Base-by-base conservation (phyloP, 202 grass and related monocot species). In the Musa balbisiana region DNA sequence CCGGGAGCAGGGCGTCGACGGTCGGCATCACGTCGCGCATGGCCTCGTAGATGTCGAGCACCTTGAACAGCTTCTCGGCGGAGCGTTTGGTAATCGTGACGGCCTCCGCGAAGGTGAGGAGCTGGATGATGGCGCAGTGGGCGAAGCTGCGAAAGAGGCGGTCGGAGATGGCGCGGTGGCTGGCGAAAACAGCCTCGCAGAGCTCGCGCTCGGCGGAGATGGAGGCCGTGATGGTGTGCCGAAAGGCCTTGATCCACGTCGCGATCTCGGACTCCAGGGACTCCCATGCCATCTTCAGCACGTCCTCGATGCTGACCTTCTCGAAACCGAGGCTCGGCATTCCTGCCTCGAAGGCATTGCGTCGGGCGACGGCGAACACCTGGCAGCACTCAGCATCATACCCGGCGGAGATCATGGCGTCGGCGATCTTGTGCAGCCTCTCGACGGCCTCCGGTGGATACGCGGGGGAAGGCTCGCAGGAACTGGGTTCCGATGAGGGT, bases 391-490 rank as follows among this genome's bases (percentile, higher is more conserved):
- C 77, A 11, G 49, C 81, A 22, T 54, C 67, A 62, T 85, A 85
- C 3, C 83, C 78, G 53, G 83, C 62, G 22, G 78, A 72, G 29
- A 81, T 77, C 83, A 85, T 85, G n/a, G 55, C 51, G 49, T 60
- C 72, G 10, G 78, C 83, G 23, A 85, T 85, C 21, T 12, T 63
- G 29, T 43, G 73, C 53, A 85, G 72, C 23, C 78, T 73, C 1
- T 80, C 89, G 52, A 92, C 76, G 0, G 79, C 83, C 70, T 92
- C 85, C 52, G 77, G 56, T 0, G 81, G 74, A 78, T 90, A 87
- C 9, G 83, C 82, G 52, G 23, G 77, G 11, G 59, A 22, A 2
- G 56, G 12, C 3, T 85, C 82, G 0, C n/a, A 52, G 2, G 55
- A n/a, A 8, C 22, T 54, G 15, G 76, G 55, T 55, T 78, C 76